Evolutionary conservation across 345 rosid genomes (phyloP).

Genomic region (Salix koriyanagi): DNA sequence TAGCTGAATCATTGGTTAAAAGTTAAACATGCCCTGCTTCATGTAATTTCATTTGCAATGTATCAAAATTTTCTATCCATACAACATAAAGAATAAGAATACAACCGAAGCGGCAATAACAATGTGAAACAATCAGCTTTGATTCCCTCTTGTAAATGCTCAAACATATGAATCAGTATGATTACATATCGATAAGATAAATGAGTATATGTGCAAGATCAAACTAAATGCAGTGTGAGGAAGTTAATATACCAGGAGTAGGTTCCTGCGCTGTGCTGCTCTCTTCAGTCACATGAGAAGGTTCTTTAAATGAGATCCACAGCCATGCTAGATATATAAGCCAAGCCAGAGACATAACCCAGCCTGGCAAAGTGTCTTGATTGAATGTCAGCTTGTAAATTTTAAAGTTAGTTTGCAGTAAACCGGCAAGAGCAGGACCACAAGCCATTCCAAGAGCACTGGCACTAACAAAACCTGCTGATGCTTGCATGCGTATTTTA

Average conservation of each 20-base stretch:
- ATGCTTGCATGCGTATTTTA: conserved; percentile 90
- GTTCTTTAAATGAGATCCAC: conserved; percentile 83
- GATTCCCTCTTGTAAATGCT: background rate
- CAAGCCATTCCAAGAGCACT: conserved; percentile 99
- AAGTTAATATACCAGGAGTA: conserved; percentile 44
- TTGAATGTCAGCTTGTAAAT: conserved; percentile 75
- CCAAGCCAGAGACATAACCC: conserved; percentile 98
- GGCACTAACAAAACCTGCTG: conserved; percentile 99
- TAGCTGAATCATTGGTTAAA: too few relatives aligned
- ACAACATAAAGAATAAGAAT: background rate
- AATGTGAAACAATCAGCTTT: background rate
- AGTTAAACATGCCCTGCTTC: background rate
- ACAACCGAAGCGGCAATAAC: background rate
- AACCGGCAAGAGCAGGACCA: conserved; percentile 98
- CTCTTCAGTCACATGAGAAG: conserved; percentile 56
- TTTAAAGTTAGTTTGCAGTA: conserved; percentile 83
- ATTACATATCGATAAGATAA: background rate
- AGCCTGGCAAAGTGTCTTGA: conserved; percentile 83
- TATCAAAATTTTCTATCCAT: background rate
- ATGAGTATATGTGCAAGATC: background rate
- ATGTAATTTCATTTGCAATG: background rate
- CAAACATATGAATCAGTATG: background rate
- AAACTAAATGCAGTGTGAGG: background rate
- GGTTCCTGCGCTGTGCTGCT: conserved; percentile 31
- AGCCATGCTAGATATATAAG: conserved; percentile 76